Base-by-base conservation (phyloP, 768 basidiomycete genomes). In the Tulasnella sp. region DNA sequence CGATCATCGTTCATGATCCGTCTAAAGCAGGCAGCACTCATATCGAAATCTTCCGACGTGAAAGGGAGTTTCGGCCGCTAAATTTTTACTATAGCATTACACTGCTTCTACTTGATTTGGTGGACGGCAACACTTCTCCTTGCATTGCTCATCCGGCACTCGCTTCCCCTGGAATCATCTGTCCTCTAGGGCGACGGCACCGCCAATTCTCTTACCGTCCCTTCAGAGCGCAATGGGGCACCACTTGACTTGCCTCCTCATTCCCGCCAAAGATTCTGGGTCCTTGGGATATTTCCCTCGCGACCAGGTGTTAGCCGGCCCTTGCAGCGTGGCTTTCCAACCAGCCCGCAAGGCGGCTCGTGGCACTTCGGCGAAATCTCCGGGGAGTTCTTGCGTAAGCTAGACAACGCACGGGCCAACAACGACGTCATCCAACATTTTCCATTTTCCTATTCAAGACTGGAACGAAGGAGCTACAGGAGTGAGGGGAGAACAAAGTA, bases 401-500 rank as follows among this genome's bases (percentile, higher is more conserved):
- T 51, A 0, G 10, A n/a, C 51, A 5, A 11, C 6, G 51, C 51
- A 51, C 51, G 51, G 51, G 23, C 51, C 51, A 51, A 11, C 51
- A 51, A 51, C 51, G 51, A 51, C 51, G 51, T 51, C 51, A 51
- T 51, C 51, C 51, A 51, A 51, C 51, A 51, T 51, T 51, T 51
- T 51, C 51, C 51, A 51, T 51, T 51, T 51, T 51, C 51, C 51
- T 51, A 51, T 51, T 51, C 51, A 51, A 51, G 51, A 51, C 51
- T 70, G 18, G 70, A 23, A 70, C 18, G 70, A 70, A 35, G 16
- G 70, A 37, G 18, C 4, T 70, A 37, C 35, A 42, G 70, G 35
- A 70, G 70, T 37, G 70, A 35, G 70, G 40, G 70, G 70, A 70
- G 32, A 73, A 73, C 29, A 35, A 40, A 39, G n/a, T 32, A n/a